Evolutionary conservation across 352 stramenopile genomes (phyloP), one percentile per base, ranked within the genome.

Genomic region (Phytophthora multivora): DNA sequence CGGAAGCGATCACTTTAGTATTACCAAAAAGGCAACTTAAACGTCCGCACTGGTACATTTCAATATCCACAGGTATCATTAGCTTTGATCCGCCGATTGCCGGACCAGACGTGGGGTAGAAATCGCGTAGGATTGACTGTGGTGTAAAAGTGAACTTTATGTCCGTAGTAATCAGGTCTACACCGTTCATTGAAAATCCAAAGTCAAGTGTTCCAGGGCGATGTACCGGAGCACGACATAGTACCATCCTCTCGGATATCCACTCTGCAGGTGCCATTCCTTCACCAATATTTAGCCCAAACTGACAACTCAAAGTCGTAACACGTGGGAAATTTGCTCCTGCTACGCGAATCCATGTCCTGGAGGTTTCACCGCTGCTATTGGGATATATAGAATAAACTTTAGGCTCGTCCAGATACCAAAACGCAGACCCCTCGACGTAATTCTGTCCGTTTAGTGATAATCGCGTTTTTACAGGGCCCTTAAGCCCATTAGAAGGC

Each of bases 121-220:
- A 79, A 3, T 74, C 54, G 4, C 11, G 18, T 1, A 41, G 5
- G 15, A 47, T n/a, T 10, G 25, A n/a, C 16, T 39, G 30, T 18
- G 42, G 21, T n/a, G 59, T 59, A 51, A 75, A 87, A 15, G 18
- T 51, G 9, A 90, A 75, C 4, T 43, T 45, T 4, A 79, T 25
- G 0, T 48, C 42, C 3, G 71, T 73, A 4, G 71, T 39, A 11
- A 80, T 51, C 19, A 78, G 63, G 45, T 90, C 78, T 3, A 83
- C 46, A n/a, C 66, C 75, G 35, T 92, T 89, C 0, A 82, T 51
- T 4, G 83, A 86, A 50, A 92, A 76, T 0, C 54, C 45, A 28
- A 86, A 59, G 12, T 36, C n/a, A 33, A 79, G 55, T 38, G 13
- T 59, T 11, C 56, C 58, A 10, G 54, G 51, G 16, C 36, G 40